phyloP scores from a whole-genome alignment of 2,329 filamentous ascomycete genomes.

The Aureobasidium sp. region DNA sequence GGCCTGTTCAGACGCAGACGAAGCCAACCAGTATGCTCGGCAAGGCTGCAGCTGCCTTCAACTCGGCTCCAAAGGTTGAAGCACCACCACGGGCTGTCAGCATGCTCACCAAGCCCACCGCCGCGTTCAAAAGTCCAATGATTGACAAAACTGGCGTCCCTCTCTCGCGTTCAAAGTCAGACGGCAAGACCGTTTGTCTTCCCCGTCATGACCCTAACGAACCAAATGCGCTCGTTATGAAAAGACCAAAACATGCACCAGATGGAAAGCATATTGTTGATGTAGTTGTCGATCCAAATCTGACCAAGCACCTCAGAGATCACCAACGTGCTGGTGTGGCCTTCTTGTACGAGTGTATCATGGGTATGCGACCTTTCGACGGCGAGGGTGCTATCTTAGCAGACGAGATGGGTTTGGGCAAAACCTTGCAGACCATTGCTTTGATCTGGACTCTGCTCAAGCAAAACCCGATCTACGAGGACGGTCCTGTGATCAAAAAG shows the following conservation, averaged over 20 bases:
- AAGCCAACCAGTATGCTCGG: conserved; percentile 9
- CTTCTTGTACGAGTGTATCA: conserved; percentile 67
- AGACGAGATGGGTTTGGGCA: conserved; percentile 69
- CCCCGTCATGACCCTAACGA: conserved; percentile 58
- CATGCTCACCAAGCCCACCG: conserved; percentile 28
- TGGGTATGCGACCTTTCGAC: conserved; percentile 58
- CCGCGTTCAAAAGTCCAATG: conserved; percentile 53
- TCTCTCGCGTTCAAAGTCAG: conserved; percentile 29
- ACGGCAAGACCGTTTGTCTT: conserved; percentile 36
- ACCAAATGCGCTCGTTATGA: conserved; percentile 58
- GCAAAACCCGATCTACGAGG: conserved; percentile 57
- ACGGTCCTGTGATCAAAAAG: conserved; percentile 55
- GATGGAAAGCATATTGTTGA: conserved; percentile 60
- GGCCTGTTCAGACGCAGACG: not conserved
- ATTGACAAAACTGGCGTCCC: conserved; percentile 41
- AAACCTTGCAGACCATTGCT: conserved; percentile 64
- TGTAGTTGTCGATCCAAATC: conserved; percentile 61
- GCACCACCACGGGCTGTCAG: not conserved
- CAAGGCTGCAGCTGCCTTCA: not conserved
- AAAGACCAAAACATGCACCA: conserved; percentile 45
- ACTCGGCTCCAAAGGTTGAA: conserved; percentile 23
- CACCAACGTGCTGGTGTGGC: conserved; percentile 62
- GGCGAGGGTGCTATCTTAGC: conserved; percentile 63
- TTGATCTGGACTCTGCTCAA: conserved; percentile 64
- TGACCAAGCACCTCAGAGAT: conserved; percentile 53